Evolutionary conservation across 2,329 filamentous ascomycete genomes (phyloP).

Genomic region (Drechslera avenae): DNA sequence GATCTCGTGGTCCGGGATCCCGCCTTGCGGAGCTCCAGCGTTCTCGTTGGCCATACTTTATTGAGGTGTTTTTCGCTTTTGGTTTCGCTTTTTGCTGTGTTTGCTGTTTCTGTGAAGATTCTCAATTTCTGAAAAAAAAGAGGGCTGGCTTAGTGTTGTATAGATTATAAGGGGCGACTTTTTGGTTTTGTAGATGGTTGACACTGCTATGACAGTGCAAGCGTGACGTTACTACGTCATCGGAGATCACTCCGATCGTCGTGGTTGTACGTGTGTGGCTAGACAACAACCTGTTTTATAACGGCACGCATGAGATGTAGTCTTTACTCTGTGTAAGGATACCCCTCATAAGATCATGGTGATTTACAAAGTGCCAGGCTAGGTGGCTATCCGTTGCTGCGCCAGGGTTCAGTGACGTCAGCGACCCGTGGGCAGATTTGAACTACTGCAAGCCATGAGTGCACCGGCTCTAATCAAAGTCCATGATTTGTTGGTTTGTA

Average conservation of each 20-base stretch:
- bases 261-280: conserved; percentile 3
- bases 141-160: neutral
- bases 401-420: conserved; percentile 9
- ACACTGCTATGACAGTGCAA: conserved; percentile 4
- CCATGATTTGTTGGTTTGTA: neutral
- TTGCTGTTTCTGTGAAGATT: conserved; percentile 13
- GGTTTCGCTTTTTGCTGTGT: conserved; percentile 14
- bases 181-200: conserved; percentile 2
- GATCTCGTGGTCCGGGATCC: conserved; percentile 45
- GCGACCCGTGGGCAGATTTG: neutral
- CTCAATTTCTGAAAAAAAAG: neutral
- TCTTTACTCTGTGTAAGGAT: conserved; percentile 1
- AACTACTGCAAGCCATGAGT: neutral
- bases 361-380: neutral
- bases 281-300: conserved; percentile 12
- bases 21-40: conserved; percentile 12
- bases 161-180: neutral
- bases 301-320: neutral
- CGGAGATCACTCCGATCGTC: conserved; percentile 3
- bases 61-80: conserved; percentile 3
- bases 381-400: neutral
- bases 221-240: conserved; percentile 11
- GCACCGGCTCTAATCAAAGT: neutral
- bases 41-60: conserved; percentile 18
- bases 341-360: neutral